Conservation (phyloP, 495 filamentous ascomycete species). For the Darksidea phi region DNA sequence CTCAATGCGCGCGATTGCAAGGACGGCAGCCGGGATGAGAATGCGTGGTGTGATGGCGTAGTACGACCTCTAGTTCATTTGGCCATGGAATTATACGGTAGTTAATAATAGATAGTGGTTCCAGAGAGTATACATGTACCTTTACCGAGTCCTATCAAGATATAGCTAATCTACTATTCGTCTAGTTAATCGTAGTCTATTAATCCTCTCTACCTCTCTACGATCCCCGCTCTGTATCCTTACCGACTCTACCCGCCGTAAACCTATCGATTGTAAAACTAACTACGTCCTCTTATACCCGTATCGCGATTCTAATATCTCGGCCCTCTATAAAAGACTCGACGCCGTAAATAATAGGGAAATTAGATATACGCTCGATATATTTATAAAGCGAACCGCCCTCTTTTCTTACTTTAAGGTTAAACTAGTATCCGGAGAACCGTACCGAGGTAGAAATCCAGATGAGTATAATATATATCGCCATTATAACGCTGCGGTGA, state of each 20-base stretch:
- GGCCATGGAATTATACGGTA: constrained; percentile 25
- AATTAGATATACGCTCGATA: constrained; percentile 19
- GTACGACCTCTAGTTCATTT: constrained; percentile 21
- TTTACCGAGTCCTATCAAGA: constrained; percentile 9
- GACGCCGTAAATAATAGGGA: constrained; percentile 13
- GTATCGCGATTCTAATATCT: constrained; percentile 10
- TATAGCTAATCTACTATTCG: constrained; percentile 14
- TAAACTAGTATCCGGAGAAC: constrained; percentile 17
- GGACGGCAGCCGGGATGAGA: constrained; percentile 22
- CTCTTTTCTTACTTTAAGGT: constrained; percentile 27
- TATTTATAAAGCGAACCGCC: constrained; percentile 15
- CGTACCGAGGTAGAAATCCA: constrained; percentile 10
- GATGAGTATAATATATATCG: constrained; percentile 30
- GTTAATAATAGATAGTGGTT: constrained; percentile 22
- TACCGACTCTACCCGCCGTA: constrained; percentile 3
- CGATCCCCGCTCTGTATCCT: constrained; percentile 7
- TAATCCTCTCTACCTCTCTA: constrained; percentile 19
- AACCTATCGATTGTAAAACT: constrained; percentile 16
- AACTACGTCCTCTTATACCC: constrained; percentile 28
- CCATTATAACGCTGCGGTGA: too few relatives aligned
- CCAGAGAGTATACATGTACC: constrained; percentile 21
- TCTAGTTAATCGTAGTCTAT: constrained; percentile 15
- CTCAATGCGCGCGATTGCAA: constrained; percentile 21
- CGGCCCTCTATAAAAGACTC: constrained; percentile 19
- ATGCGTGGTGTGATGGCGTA: constrained; percentile 23